A percentile compares a stretch with the other conserved stretches of the same genome.
Evolutionary conservation across 1,139 yeast species (phyloP).

Genomic region (Taphrina populina): DNA sequence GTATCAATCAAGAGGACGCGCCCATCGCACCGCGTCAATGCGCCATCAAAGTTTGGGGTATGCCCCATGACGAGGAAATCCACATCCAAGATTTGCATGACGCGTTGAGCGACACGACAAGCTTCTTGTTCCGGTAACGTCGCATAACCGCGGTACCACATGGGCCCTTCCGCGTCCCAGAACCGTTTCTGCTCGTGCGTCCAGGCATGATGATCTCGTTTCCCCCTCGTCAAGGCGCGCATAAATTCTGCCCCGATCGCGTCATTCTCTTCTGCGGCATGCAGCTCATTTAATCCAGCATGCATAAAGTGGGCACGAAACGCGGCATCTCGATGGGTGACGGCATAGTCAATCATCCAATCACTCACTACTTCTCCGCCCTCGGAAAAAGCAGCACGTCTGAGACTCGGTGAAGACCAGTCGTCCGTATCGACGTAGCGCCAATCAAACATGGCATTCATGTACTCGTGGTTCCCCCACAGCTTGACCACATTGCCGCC

Average conservation of each 20-base stretch:
- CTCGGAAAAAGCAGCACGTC: conserved; percentile 16
- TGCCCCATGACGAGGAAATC: conserved; percentile 34
- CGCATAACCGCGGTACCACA: conserved; percentile 36
- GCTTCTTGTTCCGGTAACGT: conserved; percentile 21
- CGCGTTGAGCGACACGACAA: conserved; percentile 23
- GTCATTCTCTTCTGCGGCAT: conserved; percentile 6
- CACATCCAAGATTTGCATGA: conserved; percentile 22
- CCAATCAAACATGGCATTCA: conserved; percentile 35
- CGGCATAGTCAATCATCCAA: conserved; percentile 27
- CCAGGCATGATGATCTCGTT: conserved; percentile 13
- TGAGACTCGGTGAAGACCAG: conserved; percentile 20
- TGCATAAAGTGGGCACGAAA: conserved; percentile 35
- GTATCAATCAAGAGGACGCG: conserved; percentile 33
- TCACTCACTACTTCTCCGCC: conserved; percentile 24
- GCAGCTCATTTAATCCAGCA: conserved; percentile 31
- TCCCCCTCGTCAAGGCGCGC: conserved; percentile 8
- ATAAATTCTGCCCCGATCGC: conserved; percentile 20
- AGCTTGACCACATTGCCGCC: conserved; percentile 31
- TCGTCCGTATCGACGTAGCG: conserved; percentile 34
- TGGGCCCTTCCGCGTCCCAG: conserved; percentile 34
- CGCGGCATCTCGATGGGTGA: conserved; percentile 26
- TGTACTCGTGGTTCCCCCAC: conserved; percentile 36
- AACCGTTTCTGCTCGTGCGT: conserved; percentile 11
- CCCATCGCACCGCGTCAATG: conserved; percentile 34
- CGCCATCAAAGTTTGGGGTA: conserved; percentile 33